Base-by-base conservation (phyloP, 192 early-diverging fungal genomes). In the Podila verticillata region DNA sequence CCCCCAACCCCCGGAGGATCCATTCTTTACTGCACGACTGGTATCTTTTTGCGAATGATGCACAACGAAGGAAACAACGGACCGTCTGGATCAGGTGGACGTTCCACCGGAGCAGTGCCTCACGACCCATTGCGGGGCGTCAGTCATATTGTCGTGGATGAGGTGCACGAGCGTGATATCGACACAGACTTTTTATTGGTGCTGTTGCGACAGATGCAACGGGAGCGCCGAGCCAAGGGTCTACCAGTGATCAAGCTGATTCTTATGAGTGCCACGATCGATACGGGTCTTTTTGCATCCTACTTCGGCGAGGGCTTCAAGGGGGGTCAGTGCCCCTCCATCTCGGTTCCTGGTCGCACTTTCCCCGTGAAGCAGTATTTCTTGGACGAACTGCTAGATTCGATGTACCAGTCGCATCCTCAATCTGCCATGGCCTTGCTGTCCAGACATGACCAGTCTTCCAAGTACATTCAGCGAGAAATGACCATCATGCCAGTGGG, bases 11-110 rank as follows among this genome's bases (percentile, higher is more conserved):
- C 75, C 17, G 68, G 74, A 34, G 84, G 84, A 57, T 83, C 81
- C 36, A 79, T 84, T 48, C 63, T 86, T 4, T 94, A 90, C 77
- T 90, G 87, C 65, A 94, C 92, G 12, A 93, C 90, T 3, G 93
- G 93, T 31, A 83, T 94, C 51, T 83, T 94, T 72, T 82, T 94
- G 57, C 81, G 89, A 19, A 83, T 86, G 66, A 78, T 93, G 72
- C 84, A 85, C 49, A 82, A 70, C 19, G 84, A 77, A 62, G 69
- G 78, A 34, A 54, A 57, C 24, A 73, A 20, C 31, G 47, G 24
- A 7, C 2, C 67, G 2, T 20, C 66, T 19, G 63, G 60, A 54
- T 24, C 63, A 7, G 64, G 59, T 17, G 62, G 31, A n/a, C 47
- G 32, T 7, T 56, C 54, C 10, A 17, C 48, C 24, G 85, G 84